Evolutionary conservation across 1,284 basidiomycete genomes (phyloP), one percentile per base, ranked within the genome.

Genomic region (Omphalotus olearius): DNA sequence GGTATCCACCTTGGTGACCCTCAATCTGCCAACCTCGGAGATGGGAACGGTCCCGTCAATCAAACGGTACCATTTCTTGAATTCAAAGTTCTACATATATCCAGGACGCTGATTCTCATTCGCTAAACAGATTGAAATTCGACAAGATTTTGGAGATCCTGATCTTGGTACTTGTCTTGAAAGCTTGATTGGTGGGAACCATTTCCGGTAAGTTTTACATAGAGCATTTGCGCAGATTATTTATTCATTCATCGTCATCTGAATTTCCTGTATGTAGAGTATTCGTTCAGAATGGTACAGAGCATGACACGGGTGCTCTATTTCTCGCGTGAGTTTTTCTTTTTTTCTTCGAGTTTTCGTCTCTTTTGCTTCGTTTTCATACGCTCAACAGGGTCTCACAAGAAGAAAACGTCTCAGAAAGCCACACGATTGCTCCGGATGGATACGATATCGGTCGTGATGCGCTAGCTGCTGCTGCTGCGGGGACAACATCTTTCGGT

Each of bases 161-260:
- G 35, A 20, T 13, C 36, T 66, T 1, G 78, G 76, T n/a, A 78
- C 74, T 2, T 79, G 79, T 55, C 54, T 72, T n/a, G 79, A 79
- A 60, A 71, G 62, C 46, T 60, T 78, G 48, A 62, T 74, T 17
- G 79, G 79, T 1, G 79, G 78, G 0, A 75, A 79, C 56, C 78
- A 79, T 62, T 73, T 80, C 59, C 64, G 77, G 73, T 73, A 47
- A 20, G 56, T 46, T 14, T 13, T 6, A n/a, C n/a, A n/a, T n/a
- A n/a, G n/a, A n/a, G n/a, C n/a, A n/a, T n/a, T n/a, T n/a, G n/a
- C n/a, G n/a, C n/a, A n/a, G n/a, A n/a, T n/a, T n/a, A n/a, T n/a
- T n/a, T n/a, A n/a, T n/a, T n/a, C n/a, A n/a, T n/a, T n/a, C n/a
- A n/a, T n/a, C n/a, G n/a, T n/a, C n/a, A n/a, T n/a, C n/a, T n/a